A percentile compares a stretch with the other conserved stretches of the same genome.
phyloP scores from a whole-genome alignment of 2,329 filamentous ascomycete genomes.

The Triangularia setosa region DNA sequence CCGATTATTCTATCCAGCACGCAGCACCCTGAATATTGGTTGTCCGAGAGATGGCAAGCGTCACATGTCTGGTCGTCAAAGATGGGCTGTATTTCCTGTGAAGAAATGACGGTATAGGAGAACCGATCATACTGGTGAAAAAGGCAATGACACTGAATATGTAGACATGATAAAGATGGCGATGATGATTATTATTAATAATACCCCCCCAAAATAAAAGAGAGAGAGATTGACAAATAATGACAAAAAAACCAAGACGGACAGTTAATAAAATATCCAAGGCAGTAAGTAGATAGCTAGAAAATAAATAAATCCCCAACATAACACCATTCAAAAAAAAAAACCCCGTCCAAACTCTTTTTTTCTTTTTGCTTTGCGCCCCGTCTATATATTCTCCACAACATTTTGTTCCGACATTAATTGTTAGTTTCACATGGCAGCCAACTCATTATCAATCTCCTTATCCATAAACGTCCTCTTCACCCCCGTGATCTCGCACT shows the following conservation, averaged over 20 bases:
- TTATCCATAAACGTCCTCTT: constrained; percentile 84
- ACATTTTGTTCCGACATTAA: background rate
- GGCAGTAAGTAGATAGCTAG: background rate
- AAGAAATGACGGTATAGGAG: no score
- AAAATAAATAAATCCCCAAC: background rate
- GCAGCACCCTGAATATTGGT: no score
- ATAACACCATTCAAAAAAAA: background rate
- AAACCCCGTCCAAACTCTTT: background rate
- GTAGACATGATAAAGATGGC: no score
- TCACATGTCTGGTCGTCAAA: no score
- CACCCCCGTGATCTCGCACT: constrained; percentile 83
- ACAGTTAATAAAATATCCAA: background rate
- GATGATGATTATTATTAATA: background rate
- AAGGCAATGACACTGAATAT: no score
- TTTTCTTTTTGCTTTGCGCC: background rate
- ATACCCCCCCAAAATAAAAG: background rate
- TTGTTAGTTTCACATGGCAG: constrained; percentile 67
- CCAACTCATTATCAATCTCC: constrained; percentile 89
- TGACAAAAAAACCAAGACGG: background rate
- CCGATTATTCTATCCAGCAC: no score
- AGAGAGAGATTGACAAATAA: background rate
- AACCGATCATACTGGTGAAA: no score
- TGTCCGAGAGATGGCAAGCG: no score
- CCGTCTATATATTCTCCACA: background rate
- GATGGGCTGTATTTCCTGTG: no score